Evolutionary conservation across 2,329 filamentous ascomycete genomes (phyloP), one percentile per base, ranked within the genome.

Genomic region (Trichoderma simmonsii): DNA sequence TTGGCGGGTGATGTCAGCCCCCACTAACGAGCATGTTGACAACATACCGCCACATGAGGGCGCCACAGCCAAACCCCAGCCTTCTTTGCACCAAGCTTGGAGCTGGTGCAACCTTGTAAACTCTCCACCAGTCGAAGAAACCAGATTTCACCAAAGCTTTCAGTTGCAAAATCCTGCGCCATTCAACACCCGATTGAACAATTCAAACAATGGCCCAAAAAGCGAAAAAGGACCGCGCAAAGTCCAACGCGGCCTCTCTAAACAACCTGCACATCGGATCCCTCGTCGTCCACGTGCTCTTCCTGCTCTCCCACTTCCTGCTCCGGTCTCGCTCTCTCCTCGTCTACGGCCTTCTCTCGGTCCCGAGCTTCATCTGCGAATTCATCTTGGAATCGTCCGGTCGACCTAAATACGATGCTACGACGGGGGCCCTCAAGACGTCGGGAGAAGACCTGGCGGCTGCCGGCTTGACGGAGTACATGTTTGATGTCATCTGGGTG

Each of bases 401-500:
- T 14, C 92, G 95, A 11, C 96, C 96, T 28, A 90, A 86, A 73
- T 93, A 91, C 79, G 89, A 90, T 75, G 80, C 90, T 26, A 83
- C 84, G 30, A 90, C 89, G 62, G 87, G 86, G 15, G 86, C 91
- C n/a, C 85, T 98, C 73, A 90, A 89, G 80, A 89, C 87, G 36
- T 86, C 93, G 0, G 95, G 96, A 57, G 95, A 98, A 80, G 96
- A 99, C 81, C 88, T 99, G 66, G 90, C 92, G 68, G 93, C 94
- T 11, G 88, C 91, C 39, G 96, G 96, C 5, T 84, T 99, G 85
- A 98, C 95, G 12, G 96, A 98, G 83, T 98, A 97, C 85, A 93
- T 98, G 92, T 99, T 97, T 88, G 96, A 99, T 83, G 89, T 97
- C 64, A 85, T 97, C 68, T 98, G 97, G 89, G 94, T 97, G 84